A percentile compares a stretch with the other conserved stretches of the same genome.
phyloP scores from a whole-genome alignment of 345 rosid species.

The Schrenkiella parvula region DNA sequence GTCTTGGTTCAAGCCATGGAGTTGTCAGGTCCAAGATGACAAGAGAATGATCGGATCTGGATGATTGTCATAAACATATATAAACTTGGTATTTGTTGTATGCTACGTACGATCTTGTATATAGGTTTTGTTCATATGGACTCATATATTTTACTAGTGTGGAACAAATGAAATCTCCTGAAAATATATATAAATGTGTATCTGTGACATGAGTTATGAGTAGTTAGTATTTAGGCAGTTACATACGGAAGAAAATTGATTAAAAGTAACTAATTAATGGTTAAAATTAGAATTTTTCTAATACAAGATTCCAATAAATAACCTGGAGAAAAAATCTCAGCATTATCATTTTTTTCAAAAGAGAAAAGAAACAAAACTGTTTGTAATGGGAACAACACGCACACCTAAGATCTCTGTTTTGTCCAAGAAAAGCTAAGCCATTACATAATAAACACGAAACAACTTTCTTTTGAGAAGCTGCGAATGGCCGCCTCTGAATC shows the following conservation, averaged over 20 bases:
- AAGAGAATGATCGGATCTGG: not conserved
- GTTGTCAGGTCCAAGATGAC: constrained; percentile 93
- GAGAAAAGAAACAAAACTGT: not conserved
- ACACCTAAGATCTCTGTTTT: constrained; percentile 2
- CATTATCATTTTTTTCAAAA: not conserved
- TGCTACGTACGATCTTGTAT: not conserved
- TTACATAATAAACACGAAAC: constrained; percentile 13
- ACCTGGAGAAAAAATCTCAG: not conserved
- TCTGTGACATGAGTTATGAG: too few relatives aligned
- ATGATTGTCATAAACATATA: constrained; percentile 1
- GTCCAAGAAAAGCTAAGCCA: not conserved
- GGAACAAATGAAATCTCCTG: not conserved
- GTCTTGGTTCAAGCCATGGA: constrained; percentile 84
- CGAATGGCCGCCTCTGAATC: not conserved
- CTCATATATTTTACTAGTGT: not conserved
- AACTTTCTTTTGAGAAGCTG: not conserved
- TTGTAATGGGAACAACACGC: constrained; percentile 12
- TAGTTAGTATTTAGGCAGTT: too few relatives aligned
- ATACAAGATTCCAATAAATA: too few relatives aligned
- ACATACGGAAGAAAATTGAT: too few relatives aligned
- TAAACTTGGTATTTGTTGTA: not conserved
- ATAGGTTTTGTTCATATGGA: not conserved
- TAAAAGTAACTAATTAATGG: too few relatives aligned
- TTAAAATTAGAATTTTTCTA: too few relatives aligned
- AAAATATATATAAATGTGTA: not conserved